Evolutionary conservation across 2,329 filamentous ascomycete genomes (phyloP).

Genomic region (Aspergillus viridinutans): DNA sequence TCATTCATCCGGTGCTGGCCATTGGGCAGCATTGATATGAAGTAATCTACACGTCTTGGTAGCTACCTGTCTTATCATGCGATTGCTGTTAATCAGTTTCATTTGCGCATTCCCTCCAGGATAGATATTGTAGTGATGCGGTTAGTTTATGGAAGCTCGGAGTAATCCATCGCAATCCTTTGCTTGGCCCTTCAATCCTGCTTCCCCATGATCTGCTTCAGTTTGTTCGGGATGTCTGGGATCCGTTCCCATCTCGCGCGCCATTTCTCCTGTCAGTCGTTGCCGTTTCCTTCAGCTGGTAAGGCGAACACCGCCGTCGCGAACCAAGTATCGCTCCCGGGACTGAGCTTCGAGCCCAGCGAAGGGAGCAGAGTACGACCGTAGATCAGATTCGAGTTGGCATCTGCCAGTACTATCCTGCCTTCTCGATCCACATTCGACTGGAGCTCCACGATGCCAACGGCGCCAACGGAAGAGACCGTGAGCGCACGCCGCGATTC

Average conservation of each 20-base stretch:
- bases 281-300: slow-evolving; percentile 45
- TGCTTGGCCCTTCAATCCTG: slow-evolving; percentile 2
- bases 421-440: slow-evolving; percentile 47
- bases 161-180: neutral
- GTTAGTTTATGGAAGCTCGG: neutral
- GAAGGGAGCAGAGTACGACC: slow-evolving; percentile 68
- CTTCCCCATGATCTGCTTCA: slow-evolving; percentile 48
- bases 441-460: slow-evolving; percentile 48
- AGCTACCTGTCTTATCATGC: neutral
- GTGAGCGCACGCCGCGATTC: slow-evolving; percentile 36
- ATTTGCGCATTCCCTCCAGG: neutral
- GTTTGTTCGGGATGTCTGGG: slow-evolving; percentile 59
- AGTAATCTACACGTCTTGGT: neutral
- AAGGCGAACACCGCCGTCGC: slow-evolving; percentile 68
- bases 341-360: slow-evolving; percentile 57
- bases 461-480: slow-evolving; percentile 48
- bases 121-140: neutral
- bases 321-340: slow-evolving; percentile 61
- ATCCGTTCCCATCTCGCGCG: slow-evolving; percentile 58
- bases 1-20: neutral
- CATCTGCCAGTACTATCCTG: slow-evolving; percentile 68
- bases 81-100: neutral
- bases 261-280: slow-evolving; percentile 41
- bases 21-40: neutral
- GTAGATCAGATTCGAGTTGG: slow-evolving; percentile 73